Conservation (phyloP, 768 basidiomycete genomes). For the Rhizopogon sp. region DNA sequence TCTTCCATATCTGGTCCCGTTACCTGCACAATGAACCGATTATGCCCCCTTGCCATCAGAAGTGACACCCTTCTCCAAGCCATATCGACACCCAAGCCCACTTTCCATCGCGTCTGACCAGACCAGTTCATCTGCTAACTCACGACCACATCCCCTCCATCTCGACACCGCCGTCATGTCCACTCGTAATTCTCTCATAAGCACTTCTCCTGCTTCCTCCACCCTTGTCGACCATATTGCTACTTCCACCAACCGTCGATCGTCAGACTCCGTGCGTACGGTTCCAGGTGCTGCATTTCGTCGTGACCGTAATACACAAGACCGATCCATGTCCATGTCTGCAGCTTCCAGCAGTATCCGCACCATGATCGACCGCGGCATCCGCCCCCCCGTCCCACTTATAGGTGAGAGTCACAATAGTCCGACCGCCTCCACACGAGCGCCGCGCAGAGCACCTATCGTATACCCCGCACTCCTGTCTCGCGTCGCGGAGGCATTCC, state of each 20-base stretch:
- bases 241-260: conserved; percentile 41
- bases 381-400: conserved; percentile 29
- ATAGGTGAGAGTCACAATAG: conserved; percentile 35
- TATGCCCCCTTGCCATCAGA: conserved; percentile 17
- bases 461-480: conserved; percentile 97
- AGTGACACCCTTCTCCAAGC: conserved; percentile 20
- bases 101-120: conserved; percentile 35
- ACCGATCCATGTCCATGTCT: conserved; percentile 76
- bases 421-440: conserved; percentile 30
- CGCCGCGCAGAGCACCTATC: conserved; percentile 53
- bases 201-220: conserved; percentile 41
- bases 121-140: conserved; percentile 22
- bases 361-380: conserved; percentile 35
- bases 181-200: conserved; percentile 37
- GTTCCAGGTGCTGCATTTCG: conserved; percentile 48
- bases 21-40: conserved; percentile 21
- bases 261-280: conserved; percentile 66
- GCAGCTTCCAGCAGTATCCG: conserved; percentile 50
- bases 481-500: conserved; percentile 91
- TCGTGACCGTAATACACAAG: conserved; percentile 57
- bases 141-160: conserved; percentile 49
- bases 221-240: conserved; percentile 30
- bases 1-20: conserved; percentile 24
- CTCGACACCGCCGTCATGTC: conserved; percentile 49
- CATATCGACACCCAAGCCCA: conserved; percentile 29